Evolutionary conservation across 345 rosid genomes (phyloP), one percentile per base, ranked within the genome.

Genomic region (Anastatica hierochuntica): DNA sequence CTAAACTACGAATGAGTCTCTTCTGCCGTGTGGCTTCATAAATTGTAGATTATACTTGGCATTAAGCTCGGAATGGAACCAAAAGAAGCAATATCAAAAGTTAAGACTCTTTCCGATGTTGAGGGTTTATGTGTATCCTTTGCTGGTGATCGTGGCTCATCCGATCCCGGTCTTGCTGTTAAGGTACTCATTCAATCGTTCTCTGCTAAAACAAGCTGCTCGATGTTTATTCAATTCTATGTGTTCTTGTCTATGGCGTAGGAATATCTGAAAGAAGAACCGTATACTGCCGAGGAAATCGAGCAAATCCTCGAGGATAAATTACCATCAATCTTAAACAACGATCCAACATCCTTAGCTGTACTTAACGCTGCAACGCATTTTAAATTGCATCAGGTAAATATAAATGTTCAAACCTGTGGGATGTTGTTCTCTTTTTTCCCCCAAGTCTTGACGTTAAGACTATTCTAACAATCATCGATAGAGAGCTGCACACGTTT

Each of bases 401-500:
- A 11, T 24, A 38, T 27, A 4, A 15, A 37, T 35, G 11, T 10
- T 34, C 46, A 49, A 56, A 35, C 41, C 26, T 35, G 35, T 14
- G 24, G 47, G 17, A 43, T 26, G 49, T 34, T 15, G 37, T 48
- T 10, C 20, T 51, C n/a, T 18, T 5, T 13, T 24, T 26, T 16
- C 17, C 4, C 1, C 0, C 3, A 35, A 50, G 14, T 56, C 21
- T 19, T 36, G 36, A 38, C 26, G 9, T 9, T 12, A 43, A 18
- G 2, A 12, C 27, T 17, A 7, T 51, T 14, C 30, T 39, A 17
- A 14, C 13, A 11, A 48, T 44, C 17, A 53, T 46, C 40, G 7
- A 46, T 30, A 94, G 99, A 80, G 95, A 74, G 97, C 99, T 19
- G 75, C 81, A 62, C 95, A 85, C 41, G 97, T 92, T 18, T 92